Base-by-base conservation (phyloP, 345 rosid genomes). In the Chamaenerion angustifolium region DNA sequence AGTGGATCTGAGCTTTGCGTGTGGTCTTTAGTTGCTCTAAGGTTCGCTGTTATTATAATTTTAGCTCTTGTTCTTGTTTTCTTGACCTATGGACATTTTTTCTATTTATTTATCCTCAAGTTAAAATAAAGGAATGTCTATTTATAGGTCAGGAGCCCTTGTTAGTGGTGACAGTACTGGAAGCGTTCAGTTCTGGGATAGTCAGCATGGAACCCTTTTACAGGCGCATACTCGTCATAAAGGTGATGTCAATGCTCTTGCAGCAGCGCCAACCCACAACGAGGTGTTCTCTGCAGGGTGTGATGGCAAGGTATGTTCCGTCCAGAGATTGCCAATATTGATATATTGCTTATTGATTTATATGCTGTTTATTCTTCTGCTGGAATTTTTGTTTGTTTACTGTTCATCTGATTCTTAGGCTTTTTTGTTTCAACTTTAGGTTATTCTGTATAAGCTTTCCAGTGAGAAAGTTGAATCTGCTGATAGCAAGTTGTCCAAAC, bases 161-260 rank as follows among this genome's bases (percentile, higher is more conserved):
- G 93, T 86, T 51, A 86, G 98, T 78, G 98, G 82, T 47, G 94
- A 86, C 69, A 83, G 96, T 71, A 60, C 64, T 13, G 96, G 98
- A 41, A 73, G 71, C 68, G 96, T 90, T 66, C 94, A 90, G 55
- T 90, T 90, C 67, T 90, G 96, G 98, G 87, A 86, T 55, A 75
- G 87, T 56, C 66, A 59, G 51, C 81, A 78, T 67, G 98, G 98
- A 61, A 90, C 92, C n/a, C 86, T 81, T 65, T 52, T 83, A 68
- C 89, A 86, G 74, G 73, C 77, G 3, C 92, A 81, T 69, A 68
- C 94, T 49, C 63, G 58, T 42, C 98, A 90, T 72, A 86, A 83
- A 69, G 96, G 96, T 68, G 92, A 81, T 70, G 96, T 72, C 49
- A 77, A 86, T 72, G 60, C 96, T 45, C 76, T 90, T 53, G 92